phyloP scores from a whole-genome alignment of 1,139 yeast genomes.

The Spencermartinsiella ligniputridi region DNA sequence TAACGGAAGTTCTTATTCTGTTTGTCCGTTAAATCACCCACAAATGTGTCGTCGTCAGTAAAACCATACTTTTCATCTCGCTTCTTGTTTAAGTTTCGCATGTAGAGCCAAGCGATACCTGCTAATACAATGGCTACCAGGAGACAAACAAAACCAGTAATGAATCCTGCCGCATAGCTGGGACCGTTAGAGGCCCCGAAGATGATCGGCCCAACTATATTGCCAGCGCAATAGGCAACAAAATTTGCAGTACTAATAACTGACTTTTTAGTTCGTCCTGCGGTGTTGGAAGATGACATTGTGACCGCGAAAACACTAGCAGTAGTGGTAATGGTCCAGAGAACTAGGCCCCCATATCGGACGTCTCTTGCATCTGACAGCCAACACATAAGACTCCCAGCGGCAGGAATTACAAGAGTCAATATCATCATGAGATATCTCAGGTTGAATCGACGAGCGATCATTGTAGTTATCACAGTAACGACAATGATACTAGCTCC shows the following conservation, averaged over 20 bases:
- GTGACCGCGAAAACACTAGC: neutral
- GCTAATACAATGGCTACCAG: neutral
- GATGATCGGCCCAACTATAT: slow-evolving; percentile 2
- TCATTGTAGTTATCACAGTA: neutral
- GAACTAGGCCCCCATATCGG: slow-evolving; percentile 1
- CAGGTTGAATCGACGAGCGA: neutral
- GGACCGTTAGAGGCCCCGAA: slow-evolving; percentile 12
- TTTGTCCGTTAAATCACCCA: slow-evolving; percentile 11
- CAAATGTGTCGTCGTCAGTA: neutral
- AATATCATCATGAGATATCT: neutral
- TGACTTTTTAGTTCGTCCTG: slow-evolving; percentile 2
- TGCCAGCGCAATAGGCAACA: slow-evolving; percentile 1
- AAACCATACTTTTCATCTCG: slow-evolving; percentile 2
- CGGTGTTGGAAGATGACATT: neutral
- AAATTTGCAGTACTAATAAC: slow-evolving; percentile 1
- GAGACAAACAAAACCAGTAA: slow-evolving; percentile 5
- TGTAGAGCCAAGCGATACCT: slow-evolving; percentile 1
- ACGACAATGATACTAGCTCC: neutral
- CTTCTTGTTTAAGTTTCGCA: slow-evolving; percentile 1
- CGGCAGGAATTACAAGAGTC: neutral
- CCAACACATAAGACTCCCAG: slow-evolving; percentile 3
- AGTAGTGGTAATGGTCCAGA: slow-evolving; percentile 1
- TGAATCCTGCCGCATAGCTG: slow-evolving; percentile 6
- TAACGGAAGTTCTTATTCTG: slow-evolving; percentile 11
- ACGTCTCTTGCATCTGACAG: neutral